Evolutionary conservation across 176 grass and related monocot genomes (phyloP).

Genomic region (Phoenix dactylifera): DNA sequence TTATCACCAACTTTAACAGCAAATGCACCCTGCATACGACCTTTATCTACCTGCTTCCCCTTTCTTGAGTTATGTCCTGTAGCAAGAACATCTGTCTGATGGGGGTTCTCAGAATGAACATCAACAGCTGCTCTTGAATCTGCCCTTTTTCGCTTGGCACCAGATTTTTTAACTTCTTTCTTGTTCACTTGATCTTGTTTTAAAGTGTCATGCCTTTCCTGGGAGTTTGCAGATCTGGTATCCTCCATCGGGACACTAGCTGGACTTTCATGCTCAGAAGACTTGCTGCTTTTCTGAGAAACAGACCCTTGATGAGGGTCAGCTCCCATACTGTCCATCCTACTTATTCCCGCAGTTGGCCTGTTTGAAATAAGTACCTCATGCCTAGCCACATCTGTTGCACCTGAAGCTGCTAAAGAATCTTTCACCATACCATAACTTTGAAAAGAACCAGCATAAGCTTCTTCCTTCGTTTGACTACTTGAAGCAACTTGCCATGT

Average conservation of each 20-base stretch:
- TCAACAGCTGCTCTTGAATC: constrained; percentile 54
- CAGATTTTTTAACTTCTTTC: constrained; percentile 32
- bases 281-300: constrained; percentile 58
- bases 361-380: constrained; percentile 28
- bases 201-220: constrained; percentile 53
- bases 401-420: constrained; percentile 30
- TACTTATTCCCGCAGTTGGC: constrained; percentile 32
- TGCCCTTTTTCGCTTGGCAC: constrained; percentile 79
- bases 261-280: constrained; percentile 63
- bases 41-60: constrained; percentile 55
- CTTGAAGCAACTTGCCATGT: constrained; percentile 62
- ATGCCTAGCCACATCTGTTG: constrained; percentile 45
- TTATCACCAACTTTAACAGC: constrained; percentile 32
- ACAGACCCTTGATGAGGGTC: constrained; percentile 61
- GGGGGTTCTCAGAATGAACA: constrained; percentile 53
- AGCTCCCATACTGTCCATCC: constrained; percentile 35
- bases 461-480: constrained; percentile 30
- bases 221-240: constrained; percentile 81
- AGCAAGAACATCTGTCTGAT: constrained; percentile 59
- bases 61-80: constrained; percentile 55
- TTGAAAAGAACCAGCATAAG: constrained; percentile 20
- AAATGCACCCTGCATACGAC: constrained; percentile 37
- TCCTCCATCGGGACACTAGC: constrained; percentile 78
- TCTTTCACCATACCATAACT: constrained; percentile 16
- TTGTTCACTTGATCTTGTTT: constrained; percentile 81